Percentiles rank a stretch among this genome's conserved stretches.
phyloP scores from a whole-genome alignment of 495 filamentous ascomycete species.

The Penicillium longicatenatum region DNA sequence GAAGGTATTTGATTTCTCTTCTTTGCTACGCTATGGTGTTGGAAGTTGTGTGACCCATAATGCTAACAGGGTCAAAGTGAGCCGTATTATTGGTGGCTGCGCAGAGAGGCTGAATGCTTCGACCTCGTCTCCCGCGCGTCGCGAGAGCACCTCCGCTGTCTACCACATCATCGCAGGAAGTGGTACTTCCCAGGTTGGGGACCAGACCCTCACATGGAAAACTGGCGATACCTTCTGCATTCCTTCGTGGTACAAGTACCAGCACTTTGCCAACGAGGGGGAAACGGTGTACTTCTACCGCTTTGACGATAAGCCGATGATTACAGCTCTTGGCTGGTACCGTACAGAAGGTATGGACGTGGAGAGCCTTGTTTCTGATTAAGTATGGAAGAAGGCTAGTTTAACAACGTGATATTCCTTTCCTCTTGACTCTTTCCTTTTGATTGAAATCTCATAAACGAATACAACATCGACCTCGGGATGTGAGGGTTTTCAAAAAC shows the following conservation, averaged over 20 bases:
- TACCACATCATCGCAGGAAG: conserved; percentile 45
- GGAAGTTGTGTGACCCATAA: conserved; percentile 17
- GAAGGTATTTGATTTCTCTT: not conserved
- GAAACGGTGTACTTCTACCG: conserved; percentile 48
- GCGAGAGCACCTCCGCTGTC: conserved; percentile 44
- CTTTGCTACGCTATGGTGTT: not conserved
- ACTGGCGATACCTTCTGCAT: conserved; percentile 40
- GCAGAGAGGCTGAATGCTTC: conserved; percentile 31
- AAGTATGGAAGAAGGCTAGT: too few species aligned
- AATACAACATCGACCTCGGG: too few species aligned
- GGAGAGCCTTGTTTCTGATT: not conserved
- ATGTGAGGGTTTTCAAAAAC: too few species aligned
- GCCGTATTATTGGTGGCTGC: conserved; percentile 38
- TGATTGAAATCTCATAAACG: too few species aligned
- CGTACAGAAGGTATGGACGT: conserved; percentile 32
- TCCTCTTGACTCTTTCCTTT: too few species aligned
- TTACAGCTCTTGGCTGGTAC: conserved; percentile 44
- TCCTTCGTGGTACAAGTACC: conserved; percentile 45
- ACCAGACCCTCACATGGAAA: conserved; percentile 36
- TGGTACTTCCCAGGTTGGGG: conserved; percentile 30
- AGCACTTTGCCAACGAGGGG: conserved; percentile 30
- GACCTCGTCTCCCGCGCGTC: conserved; percentile 17
- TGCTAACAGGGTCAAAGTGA: conserved; percentile 21
- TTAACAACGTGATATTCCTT: too few species aligned
- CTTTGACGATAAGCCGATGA: conserved; percentile 52